Percentiles rank a stretch among this genome's conserved stretches.
These are phyloP conservation scores for Aspergillus viridinutans DNA, from an alignment of 2,329 filamentous ascomycete species.

Conservation along the genomic window DNA sequence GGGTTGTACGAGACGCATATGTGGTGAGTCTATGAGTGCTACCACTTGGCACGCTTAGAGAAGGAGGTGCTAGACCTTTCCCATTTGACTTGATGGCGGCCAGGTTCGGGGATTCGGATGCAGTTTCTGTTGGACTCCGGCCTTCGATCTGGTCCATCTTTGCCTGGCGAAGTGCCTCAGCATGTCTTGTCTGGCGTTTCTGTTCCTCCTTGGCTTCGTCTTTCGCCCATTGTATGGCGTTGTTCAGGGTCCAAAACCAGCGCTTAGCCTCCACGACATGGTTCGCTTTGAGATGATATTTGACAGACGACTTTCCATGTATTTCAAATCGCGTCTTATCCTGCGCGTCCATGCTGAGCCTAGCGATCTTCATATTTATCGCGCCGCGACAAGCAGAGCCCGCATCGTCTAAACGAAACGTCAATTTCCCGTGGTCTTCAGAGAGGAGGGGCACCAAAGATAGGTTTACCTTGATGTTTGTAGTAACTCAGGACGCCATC, in stretches of 20 bases:
- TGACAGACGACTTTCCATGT: slow-evolving; percentile 95
- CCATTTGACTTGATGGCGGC: slow-evolving; percentile 31
- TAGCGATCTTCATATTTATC: slow-evolving; percentile 97
- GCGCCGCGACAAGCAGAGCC: slow-evolving; percentile 94
- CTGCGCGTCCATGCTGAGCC: slow-evolving; percentile 90
- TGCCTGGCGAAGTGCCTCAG: slow-evolving; percentile 71
- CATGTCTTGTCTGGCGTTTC: slow-evolving; percentile 67
- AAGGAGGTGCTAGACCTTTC: slow-evolving; percentile 35
- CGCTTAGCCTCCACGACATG: slow-evolving; percentile 97
- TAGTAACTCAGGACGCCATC: slow-evolving; percentile 98
- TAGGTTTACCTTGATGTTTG: slow-evolving; percentile 71
- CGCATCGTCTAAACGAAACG: slow-evolving; percentile 63
- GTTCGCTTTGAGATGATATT: slow-evolving; percentile 96
- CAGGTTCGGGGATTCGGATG: slow-evolving; percentile 34
- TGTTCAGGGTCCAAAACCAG: slow-evolving; percentile 99
- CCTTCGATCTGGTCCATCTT: slow-evolving; percentile 67
- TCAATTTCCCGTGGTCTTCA: background rate
- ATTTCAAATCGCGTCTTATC: slow-evolving; percentile 99
- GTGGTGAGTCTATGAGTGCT: slow-evolving; percentile 47
- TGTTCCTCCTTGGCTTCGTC: slow-evolving; percentile 93
- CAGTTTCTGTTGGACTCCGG: slow-evolving; percentile 42
- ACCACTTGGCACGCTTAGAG: slow-evolving; percentile 33
- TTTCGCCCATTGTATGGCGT: slow-evolving; percentile 97
- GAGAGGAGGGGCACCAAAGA: background rate
- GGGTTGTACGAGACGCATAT: slow-evolving; percentile 44